Evolutionary conservation across 805 yeast genomes (phyloP).

Genomic region (Brettanomyces bruxellensis): DNA sequence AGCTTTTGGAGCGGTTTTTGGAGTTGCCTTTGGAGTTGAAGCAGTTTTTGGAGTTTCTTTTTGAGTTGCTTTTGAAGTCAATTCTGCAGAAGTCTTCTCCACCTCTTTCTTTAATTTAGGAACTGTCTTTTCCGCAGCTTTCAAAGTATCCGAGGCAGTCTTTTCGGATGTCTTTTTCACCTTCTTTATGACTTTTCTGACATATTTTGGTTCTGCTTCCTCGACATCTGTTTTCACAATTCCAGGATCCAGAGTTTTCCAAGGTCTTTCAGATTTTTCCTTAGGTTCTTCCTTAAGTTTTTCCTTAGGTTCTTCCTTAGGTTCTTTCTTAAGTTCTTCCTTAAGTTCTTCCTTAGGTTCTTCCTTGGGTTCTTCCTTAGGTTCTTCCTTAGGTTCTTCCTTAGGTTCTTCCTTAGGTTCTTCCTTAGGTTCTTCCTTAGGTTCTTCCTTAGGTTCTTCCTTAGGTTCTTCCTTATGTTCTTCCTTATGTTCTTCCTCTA

Average conservation of each 20-base stretch:
- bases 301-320: neutral
- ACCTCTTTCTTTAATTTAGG: no score
- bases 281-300: neutral
- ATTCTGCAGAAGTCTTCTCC: no score
- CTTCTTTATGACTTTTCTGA: conserved; percentile 23
- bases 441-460: neutral
- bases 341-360: neutral
- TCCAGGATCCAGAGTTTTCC: neutral
- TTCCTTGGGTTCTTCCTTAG: neutral
- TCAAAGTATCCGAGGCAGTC: neutral
- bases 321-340: neutral
- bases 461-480: neutral
- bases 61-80: no score
- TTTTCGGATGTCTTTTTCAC: conserved; percentile 18
- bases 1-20: conserved; percentile 2
- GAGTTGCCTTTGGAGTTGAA: no score
- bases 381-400: neutral
- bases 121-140: neutral
- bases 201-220: conserved; percentile 17
- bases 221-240: neutral
- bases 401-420: neutral
- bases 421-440: neutral
- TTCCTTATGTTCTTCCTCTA: conserved; percentile 4
- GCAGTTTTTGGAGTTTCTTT: no score
- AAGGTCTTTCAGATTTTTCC: neutral